phyloP scores from a whole-genome alignment of 2,329 filamentous ascomycete species.

The Monosporascus sp. region DNA sequence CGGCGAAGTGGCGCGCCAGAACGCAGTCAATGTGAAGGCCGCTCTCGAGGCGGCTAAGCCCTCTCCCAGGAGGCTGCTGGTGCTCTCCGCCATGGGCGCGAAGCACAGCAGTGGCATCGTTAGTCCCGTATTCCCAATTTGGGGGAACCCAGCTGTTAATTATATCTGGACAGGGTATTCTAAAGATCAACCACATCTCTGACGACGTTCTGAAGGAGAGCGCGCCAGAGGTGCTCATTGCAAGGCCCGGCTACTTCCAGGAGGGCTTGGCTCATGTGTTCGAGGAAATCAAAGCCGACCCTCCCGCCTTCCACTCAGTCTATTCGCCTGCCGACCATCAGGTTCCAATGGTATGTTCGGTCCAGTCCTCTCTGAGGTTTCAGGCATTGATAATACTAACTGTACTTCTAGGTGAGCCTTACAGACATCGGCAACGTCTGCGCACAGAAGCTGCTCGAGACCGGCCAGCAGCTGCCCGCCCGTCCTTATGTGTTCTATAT shows the following conservation, averaged over 20 bases:
- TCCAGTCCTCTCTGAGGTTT: too few relatives aligned
- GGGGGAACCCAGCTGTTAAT: background rate
- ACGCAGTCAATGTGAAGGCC: constrained; percentile 18
- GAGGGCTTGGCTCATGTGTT: constrained; percentile 15
- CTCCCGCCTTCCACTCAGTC: constrained; percentile 19
- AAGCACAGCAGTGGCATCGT: constrained; percentile 26
- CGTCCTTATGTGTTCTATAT: constrained; percentile 17
- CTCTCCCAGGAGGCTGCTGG: constrained; percentile 16
- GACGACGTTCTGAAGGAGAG: constrained; percentile 14
- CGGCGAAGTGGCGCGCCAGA: constrained; percentile 15
- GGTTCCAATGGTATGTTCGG: constrained; percentile 26
- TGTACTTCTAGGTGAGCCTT: constrained; percentile 20
- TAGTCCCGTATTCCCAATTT: background rate
- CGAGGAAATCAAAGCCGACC: constrained; percentile 14
- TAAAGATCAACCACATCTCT: constrained; percentile 17
- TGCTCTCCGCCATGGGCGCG: constrained; percentile 25
- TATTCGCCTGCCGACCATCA: constrained; percentile 22
- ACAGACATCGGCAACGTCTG: constrained; percentile 22
- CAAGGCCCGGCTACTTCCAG: constrained; percentile 14
- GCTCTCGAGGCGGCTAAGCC: constrained; percentile 12
- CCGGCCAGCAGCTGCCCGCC: constrained; percentile 6
- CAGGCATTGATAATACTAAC: background rate
- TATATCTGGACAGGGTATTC: constrained; percentile 17
- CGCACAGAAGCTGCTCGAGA: constrained; percentile 16
- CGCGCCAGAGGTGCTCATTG: constrained; percentile 16